These are phyloP conservation scores for Avena insularis DNA, from an alignment of 176 grass and related monocot species.

Conservation along the genomic window DNA sequence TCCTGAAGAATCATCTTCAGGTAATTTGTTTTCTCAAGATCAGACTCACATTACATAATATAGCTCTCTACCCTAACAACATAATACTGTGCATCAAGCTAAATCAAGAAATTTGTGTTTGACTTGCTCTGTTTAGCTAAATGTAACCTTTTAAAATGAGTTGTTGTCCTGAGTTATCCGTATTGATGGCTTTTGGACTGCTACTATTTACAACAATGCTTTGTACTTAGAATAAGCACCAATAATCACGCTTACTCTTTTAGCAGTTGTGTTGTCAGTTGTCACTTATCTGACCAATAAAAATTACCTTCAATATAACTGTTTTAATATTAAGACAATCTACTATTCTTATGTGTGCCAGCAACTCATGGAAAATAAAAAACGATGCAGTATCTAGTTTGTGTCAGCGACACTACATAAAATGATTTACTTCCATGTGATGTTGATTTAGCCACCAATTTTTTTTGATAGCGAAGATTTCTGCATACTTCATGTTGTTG, in stretches of 20 bases:
- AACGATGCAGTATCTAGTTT: background rate
- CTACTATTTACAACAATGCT: background rate
- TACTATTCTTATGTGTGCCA: background rate
- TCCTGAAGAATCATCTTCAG: slow-evolving; percentile 52
- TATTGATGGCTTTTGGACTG: slow-evolving; percentile 17
- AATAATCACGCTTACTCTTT: background rate
- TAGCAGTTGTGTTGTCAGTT: background rate
- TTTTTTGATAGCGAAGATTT: background rate
- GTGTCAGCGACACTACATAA: background rate
- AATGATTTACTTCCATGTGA: slow-evolving; percentile 36
- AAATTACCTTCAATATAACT: background rate
- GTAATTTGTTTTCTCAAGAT: slow-evolving; percentile 55
- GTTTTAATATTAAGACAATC: slow-evolving; percentile 4
- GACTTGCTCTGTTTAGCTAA: slow-evolving; percentile 6
- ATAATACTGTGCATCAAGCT: background rate
- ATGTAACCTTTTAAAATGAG: slow-evolving; percentile 20
- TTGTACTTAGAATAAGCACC: background rate
- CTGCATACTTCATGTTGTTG: background rate
- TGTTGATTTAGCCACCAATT: slow-evolving; percentile 14
- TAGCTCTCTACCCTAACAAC: slow-evolving; percentile 21
- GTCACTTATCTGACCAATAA: slow-evolving; percentile 19
- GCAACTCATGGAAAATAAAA: slow-evolving; percentile 16
- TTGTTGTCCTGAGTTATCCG: slow-evolving; percentile 5
- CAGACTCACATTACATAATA: background rate
- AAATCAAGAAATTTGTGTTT: slow-evolving; percentile 7